These are phyloP conservation scores for Phytopythium vexans DNA, from an alignment of 352 stramenopile genomes.

Conservation along the genomic window DNA sequence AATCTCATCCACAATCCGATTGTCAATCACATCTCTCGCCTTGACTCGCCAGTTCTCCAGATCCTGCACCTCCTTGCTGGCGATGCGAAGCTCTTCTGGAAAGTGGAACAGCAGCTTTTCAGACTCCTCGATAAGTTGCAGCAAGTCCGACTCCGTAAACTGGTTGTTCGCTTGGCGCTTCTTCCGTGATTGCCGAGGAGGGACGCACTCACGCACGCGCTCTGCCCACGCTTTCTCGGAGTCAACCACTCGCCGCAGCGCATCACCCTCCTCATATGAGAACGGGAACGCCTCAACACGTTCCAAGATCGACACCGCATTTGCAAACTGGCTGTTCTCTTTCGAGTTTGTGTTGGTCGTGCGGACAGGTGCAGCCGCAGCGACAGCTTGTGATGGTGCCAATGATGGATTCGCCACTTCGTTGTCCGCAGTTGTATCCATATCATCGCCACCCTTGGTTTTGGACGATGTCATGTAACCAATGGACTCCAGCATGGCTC, in stretches of 20 bases:
- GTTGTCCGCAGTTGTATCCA: conserved; percentile 11
- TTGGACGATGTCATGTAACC: conserved; percentile 18
- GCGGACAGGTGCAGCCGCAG: background rate
- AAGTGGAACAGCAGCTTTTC: conserved; percentile 64
- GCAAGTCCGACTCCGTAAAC: conserved; percentile 59
- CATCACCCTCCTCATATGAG: conserved; percentile 64
- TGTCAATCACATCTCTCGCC: conserved; percentile 46
- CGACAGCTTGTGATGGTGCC: background rate
- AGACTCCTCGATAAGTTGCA: conserved; percentile 53
- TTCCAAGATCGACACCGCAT: conserved; percentile 59
- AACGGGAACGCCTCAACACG: conserved; percentile 66
- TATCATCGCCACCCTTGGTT: conserved; percentile 6
- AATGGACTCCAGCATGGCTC: conserved; percentile 52
- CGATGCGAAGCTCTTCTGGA: conserved; percentile 69
- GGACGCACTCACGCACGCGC: conserved; percentile 68
- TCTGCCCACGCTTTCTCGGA: conserved; percentile 63
- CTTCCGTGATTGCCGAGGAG: conserved; percentile 75
- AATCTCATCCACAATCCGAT: conserved; percentile 30
- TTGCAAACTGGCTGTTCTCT: conserved; percentile 36
- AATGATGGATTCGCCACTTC: background rate
- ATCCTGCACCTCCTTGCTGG: conserved; percentile 73
- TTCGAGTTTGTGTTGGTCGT: conserved; percentile 7
- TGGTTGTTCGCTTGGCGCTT: conserved; percentile 62
- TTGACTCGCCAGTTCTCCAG: conserved; percentile 61
- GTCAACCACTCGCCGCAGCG: conserved; percentile 52